A percentile compares a stretch with the other conserved stretches of the same genome.
Conservation (phyloP, 805 yeast species). For the Metschnikowia rubicola region DNA sequence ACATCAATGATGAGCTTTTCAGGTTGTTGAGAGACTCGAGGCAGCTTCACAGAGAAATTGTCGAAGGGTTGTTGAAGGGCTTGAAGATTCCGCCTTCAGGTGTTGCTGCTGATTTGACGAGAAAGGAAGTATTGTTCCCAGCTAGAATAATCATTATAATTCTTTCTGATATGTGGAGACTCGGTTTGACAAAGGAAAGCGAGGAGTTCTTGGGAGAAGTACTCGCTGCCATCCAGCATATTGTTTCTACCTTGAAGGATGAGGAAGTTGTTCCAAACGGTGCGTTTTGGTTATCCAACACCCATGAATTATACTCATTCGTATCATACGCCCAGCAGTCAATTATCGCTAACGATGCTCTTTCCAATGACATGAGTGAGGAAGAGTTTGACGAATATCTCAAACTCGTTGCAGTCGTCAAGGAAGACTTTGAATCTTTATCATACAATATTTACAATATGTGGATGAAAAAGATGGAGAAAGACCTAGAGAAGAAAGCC, state of each 20-base stretch:
- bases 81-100: constrained; percentile 83
- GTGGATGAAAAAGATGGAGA: constrained; percentile 95
- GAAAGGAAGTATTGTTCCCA: constrained; percentile 93
- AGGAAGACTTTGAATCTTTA: constrained; percentile 89
- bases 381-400: constrained; percentile 88
- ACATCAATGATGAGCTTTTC: constrained; percentile 73
- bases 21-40: constrained; percentile 67
- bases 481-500: constrained; percentile 84
- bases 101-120: constrained; percentile 75
- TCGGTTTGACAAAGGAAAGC: constrained; percentile 87
- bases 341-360: constrained; percentile 78
- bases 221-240: constrained; percentile 77
- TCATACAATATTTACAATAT: constrained; percentile 92
- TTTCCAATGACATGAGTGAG: constrained; percentile 81
- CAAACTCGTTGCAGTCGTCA: constrained; percentile 83
- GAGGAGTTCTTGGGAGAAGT: constrained; percentile 90
- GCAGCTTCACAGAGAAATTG: constrained; percentile 74
- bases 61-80: constrained; percentile 80
- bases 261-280: constrained; percentile 88
- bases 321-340: constrained; percentile 91
- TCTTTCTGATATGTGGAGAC: constrained; percentile 96
- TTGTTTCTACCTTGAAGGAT: constrained; percentile 75
- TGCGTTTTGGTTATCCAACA: constrained; percentile 96
- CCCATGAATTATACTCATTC: constrained; percentile 92
- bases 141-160: constrained; percentile 91